Percentiles rank a stretch among this genome's conserved stretches.
Conservation (phyloP, 352 stramenopile species). For the Globisporangium abappressorium region DNA sequence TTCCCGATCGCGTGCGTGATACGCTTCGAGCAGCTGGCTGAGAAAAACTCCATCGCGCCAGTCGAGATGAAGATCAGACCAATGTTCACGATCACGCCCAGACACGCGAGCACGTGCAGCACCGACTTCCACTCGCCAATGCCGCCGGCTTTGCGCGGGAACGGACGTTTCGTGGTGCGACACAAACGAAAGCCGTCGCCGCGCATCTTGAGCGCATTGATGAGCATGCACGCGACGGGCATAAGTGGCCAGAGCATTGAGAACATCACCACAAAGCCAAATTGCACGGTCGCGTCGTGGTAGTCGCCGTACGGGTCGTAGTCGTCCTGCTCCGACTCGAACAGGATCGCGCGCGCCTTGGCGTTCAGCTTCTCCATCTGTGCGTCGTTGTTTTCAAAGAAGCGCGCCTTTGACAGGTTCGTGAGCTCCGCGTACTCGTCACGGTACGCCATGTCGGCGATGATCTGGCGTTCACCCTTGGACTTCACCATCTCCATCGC, state of each 20-base stretch:
- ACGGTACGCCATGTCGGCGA: constrained; percentile 60
- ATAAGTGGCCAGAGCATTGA: constrained; percentile 84
- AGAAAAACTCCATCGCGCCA: constrained; percentile 74
- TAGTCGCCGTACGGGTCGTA: constrained; percentile 85
- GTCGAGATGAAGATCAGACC: constrained; percentile 78
- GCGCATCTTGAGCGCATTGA: constrained; percentile 80
- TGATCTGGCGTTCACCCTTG: constrained; percentile 54
- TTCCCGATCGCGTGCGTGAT: constrained; percentile 52
- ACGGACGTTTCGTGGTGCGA: constrained; percentile 66
- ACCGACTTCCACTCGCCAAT: constrained; percentile 77
- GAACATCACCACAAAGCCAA: constrained; percentile 87
- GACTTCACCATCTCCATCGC: constrained; percentile 68
- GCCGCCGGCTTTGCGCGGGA: constrained; percentile 64
- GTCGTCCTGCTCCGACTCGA: constrained; percentile 70
- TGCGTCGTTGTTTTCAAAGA: constrained; percentile 59
- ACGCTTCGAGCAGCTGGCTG: constrained; percentile 39
- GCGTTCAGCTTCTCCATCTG: constrained; percentile 69
- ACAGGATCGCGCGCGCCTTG: constrained; percentile 66
- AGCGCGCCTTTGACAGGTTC: constrained; percentile 64
- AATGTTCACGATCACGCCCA: constrained; percentile 74
- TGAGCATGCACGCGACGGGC: constrained; percentile 67
- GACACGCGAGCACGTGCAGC: constrained; percentile 62
- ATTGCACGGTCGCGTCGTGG: constrained; percentile 77
- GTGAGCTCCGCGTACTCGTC: constrained; percentile 39
- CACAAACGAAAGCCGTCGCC: constrained; percentile 75